A percentile compares a stretch with the other conserved stretches of the same genome.
Conservation (phyloP, 2,329 filamentous ascomycete species). For the Sphaerulina vaccinii region DNA sequence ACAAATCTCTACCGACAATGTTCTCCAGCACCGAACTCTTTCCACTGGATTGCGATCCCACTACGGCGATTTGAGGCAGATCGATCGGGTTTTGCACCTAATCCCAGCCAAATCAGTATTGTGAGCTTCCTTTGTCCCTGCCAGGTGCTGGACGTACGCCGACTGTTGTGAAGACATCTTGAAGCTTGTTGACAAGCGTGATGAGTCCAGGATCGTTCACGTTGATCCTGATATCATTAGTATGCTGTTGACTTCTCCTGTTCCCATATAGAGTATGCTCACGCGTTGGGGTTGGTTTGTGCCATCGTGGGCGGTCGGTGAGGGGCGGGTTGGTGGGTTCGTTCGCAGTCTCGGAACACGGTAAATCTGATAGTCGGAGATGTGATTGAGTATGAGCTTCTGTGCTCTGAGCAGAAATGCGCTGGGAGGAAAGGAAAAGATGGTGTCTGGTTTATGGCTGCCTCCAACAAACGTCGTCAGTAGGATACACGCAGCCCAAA, state of each 20-base stretch:
- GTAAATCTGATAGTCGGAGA: background rate
- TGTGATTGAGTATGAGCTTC: background rate
- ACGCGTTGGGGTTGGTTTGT: slow-evolving; percentile 36
- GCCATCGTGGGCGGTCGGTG: slow-evolving; percentile 31
- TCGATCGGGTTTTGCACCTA: slow-evolving; percentile 98
- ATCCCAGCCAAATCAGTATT: slow-evolving; percentile 26
- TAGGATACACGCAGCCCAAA: background rate
- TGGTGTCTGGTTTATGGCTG: background rate
- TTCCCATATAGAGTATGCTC: slow-evolving; percentile 15
- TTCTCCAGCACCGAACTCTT: slow-evolving; percentile 99
- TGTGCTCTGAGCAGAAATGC: background rate
- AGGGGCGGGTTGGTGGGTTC: slow-evolving; percentile 1
- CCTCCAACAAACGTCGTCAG: background rate
- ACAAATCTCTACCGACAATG: slow-evolving; percentile 99
- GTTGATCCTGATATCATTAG: slow-evolving; percentile 57
- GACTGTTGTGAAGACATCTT: slow-evolving; percentile 98
- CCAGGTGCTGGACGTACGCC: slow-evolving; percentile 58
- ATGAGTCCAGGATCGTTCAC: slow-evolving; percentile 70
- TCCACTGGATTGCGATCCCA: slow-evolving; percentile 97
- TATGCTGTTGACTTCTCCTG: background rate
- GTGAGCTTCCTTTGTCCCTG: slow-evolving; percentile 5
- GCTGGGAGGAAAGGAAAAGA: background rate
- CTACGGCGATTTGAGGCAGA: slow-evolving; percentile 94
- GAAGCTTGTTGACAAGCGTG: slow-evolving; percentile 94
- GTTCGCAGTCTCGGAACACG: background rate